phyloP scores from a whole-genome alignment of 805 yeast species.

The Nakazawaea siamensis region DNA sequence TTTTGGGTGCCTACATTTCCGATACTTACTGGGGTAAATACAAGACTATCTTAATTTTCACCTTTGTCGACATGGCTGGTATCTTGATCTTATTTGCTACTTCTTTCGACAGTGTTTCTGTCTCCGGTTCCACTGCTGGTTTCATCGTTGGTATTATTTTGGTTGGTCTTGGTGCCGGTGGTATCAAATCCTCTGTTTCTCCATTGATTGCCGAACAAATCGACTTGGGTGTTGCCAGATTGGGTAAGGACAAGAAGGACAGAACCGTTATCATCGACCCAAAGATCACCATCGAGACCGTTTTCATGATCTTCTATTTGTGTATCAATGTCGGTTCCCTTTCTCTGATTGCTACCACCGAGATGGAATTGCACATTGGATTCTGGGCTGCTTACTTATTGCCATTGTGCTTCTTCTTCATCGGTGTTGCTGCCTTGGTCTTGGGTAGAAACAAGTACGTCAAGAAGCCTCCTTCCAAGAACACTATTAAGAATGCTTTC shows the following conservation, averaged over 20 bases:
- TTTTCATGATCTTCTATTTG: slow-evolving; percentile 69
- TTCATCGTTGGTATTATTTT: slow-evolving; percentile 45
- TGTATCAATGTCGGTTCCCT: slow-evolving; percentile 72
- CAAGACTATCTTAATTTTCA: slow-evolving; percentile 55
- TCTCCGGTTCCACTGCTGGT: slow-evolving; percentile 52
- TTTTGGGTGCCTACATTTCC: slow-evolving; percentile 67
- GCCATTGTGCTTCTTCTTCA: slow-evolving; percentile 61
- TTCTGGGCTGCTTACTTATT: slow-evolving; percentile 70
- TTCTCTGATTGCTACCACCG: slow-evolving; percentile 70
- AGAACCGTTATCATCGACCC: slow-evolving; percentile 36
- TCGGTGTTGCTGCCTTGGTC: slow-evolving; percentile 45
- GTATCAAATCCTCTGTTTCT: slow-evolving; percentile 70
- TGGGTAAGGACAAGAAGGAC: slow-evolving; percentile 12
- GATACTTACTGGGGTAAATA: slow-evolving; percentile 71
- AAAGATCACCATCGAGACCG: slow-evolving; percentile 60
- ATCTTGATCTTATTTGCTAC: slow-evolving; percentile 60
- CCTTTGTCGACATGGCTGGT: slow-evolving; percentile 53
- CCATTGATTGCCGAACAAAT: slow-evolving; percentile 54
- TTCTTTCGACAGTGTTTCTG: slow-evolving; percentile 52
- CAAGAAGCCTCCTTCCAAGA: slow-evolving; percentile 45
- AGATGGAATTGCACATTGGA: slow-evolving; percentile 56
- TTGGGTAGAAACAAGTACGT: slow-evolving; percentile 34
- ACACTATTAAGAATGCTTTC: slow-evolving; percentile 49
- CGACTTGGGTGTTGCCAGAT: slow-evolving; percentile 10
- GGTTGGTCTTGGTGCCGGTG: slow-evolving; percentile 75